phyloP scores from a whole-genome alignment of 2,329 filamentous ascomycete genomes.

The Endoconidiophora laricicola region DNA sequence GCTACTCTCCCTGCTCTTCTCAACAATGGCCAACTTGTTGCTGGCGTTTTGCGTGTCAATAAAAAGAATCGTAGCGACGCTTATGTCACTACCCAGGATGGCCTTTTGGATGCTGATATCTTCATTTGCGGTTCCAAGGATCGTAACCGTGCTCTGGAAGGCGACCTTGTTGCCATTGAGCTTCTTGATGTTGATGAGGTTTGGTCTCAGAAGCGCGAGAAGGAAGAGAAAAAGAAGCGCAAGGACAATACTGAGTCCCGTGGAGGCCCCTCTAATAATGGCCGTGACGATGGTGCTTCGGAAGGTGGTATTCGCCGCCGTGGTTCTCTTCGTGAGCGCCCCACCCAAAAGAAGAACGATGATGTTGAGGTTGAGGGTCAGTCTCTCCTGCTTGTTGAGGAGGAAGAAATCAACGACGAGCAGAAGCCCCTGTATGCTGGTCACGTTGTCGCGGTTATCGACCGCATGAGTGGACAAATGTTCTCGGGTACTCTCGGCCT shows the following conservation, averaged over 20 bases:
- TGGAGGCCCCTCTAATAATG: constrained; percentile 50
- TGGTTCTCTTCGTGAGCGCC: constrained; percentile 87
- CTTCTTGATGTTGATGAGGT: constrained; percentile 96
- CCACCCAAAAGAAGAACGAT: constrained; percentile 99
- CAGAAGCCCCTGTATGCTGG: constrained; percentile 95
- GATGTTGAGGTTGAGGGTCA: constrained; percentile 98
- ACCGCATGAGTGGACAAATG: constrained; percentile 95
- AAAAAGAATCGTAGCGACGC: constrained; percentile 99
- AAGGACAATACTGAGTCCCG: constrained; percentile 95
- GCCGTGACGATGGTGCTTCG: constrained; percentile 45
- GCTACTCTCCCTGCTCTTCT: constrained; percentile 82
- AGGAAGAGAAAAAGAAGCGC: constrained; percentile 99
- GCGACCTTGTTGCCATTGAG: constrained; percentile 88
- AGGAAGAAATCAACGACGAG: constrained; percentile 97
- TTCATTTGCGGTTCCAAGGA: constrained; percentile 99
- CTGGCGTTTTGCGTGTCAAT: constrained; percentile 92
- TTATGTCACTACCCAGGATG: constrained; percentile 86
- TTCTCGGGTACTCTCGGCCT: constrained; percentile 93
- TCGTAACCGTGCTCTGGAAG: constrained; percentile 88
- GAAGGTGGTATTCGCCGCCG: constrained; percentile 83
- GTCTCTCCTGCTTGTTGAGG: constrained; percentile 87
- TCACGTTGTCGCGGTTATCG: constrained; percentile 91
- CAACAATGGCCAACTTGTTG: constrained; percentile 82
- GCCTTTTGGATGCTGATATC: constrained; percentile 82
- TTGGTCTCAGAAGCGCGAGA: constrained; percentile 96